Conservation (phyloP, 1,284 basidiomycete genomes). For the Rhodotorula glutinis region DNA sequence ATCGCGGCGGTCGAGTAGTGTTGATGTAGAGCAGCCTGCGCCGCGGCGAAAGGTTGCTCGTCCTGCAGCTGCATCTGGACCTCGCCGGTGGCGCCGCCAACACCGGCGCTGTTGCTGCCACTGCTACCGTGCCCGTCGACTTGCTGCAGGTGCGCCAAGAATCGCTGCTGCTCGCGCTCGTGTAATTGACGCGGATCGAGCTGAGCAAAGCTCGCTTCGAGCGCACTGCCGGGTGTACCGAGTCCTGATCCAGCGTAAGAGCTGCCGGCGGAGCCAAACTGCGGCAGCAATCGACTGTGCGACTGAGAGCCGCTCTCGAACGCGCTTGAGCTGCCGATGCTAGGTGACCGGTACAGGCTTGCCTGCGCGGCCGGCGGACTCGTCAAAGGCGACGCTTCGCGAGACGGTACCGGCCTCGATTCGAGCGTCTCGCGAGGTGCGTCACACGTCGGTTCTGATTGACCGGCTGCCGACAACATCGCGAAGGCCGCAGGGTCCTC, state of each 20-base stretch:
- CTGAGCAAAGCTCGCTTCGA: constrained; percentile 20
- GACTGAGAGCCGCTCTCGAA: constrained; percentile 8
- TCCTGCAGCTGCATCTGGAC: constrained; percentile 20
- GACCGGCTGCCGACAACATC: too few species aligned
- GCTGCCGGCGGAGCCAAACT: constrained; percentile 6
- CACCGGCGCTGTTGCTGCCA: background rate
- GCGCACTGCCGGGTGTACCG: constrained; percentile 10
- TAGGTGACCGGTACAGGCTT: constrained; percentile 21
- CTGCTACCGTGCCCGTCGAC: background rate
- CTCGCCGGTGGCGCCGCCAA: too few species aligned
- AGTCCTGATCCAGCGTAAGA: constrained; percentile 6
- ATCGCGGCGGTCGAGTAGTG: constrained; percentile 23
- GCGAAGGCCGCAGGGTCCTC: constrained; percentile 12
- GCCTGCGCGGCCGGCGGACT: constrained; percentile 15
- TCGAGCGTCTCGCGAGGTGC: constrained; percentile 5
- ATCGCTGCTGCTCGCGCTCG: constrained; percentile 4
- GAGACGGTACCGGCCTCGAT: constrained; percentile 5
- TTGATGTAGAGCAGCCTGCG: constrained; percentile 34
- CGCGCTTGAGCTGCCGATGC: constrained; percentile 9
- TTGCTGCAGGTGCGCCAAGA: background rate
- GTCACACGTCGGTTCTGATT: background rate
- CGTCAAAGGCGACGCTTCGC: constrained; percentile 12
- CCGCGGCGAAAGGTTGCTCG: constrained; percentile 10
- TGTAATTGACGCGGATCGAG: constrained; percentile 18
- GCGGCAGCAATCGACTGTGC: background rate